Base-by-base conservation (phyloP, 2,329 filamentous ascomycete species). In the Colletotrichum orbiculare region DNA sequence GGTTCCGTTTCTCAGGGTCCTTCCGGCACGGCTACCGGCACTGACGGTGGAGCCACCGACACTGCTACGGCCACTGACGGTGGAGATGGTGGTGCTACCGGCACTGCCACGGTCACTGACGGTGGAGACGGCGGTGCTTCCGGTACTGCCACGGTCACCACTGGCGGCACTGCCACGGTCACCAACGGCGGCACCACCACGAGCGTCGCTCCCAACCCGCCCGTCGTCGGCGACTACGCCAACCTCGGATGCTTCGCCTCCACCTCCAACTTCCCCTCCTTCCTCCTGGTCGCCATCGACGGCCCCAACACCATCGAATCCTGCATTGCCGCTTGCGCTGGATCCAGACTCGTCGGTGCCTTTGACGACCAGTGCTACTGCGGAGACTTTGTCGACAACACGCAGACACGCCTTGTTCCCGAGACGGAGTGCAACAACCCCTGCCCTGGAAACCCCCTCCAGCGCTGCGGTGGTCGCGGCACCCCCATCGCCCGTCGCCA, bases 341-440 rank as follows among this genome's bases (percentile, higher is more conserved):
- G 33, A 10, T 25, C 62, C 13, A 58, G 52, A 15, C 73, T 70
- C 68, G 74, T 76, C 38, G 75, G 71, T 57, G 64, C 71, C 45
- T 61, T 66, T 50, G 67, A 69, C 46, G 69, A 56, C 53, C 68
- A 72, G 57, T 77, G 76, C 67, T 74, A 73, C 70, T 77, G 76
- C 50, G 73, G 72, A 8, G 54, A 43, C 1, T 11, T 7, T 0
- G 46, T 75, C 15, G 64, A 70, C n/a, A 37, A 56, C 11, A 15
- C 15, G 15, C 49, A 37, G 13, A 60, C 66, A 6, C 49, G 41
- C 25, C 25, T 62, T 41, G 60, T 73, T 4, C 8, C 37, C 49
- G 55, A 66, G n/a, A 59, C 38, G 1, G 34, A 60, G 57, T 77
- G 75, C 67, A 68, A 72, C 41, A 70, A 67, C 6, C 2, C 17